Conservation (phyloP, 768 basidiomycete species). For the Fomitopsis serialis region DNA sequence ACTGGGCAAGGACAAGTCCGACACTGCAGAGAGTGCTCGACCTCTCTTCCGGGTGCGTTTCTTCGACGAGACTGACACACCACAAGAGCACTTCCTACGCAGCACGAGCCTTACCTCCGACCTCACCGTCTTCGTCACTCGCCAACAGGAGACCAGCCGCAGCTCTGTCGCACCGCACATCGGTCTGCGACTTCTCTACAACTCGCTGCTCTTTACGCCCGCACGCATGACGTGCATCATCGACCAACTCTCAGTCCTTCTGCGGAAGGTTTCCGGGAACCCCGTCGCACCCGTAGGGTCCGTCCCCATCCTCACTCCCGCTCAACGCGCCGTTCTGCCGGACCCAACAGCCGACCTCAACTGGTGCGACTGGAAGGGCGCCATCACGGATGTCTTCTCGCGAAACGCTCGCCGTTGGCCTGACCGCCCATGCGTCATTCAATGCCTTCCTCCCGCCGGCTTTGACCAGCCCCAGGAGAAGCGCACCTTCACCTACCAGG, state of each 20-base stretch:
- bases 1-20: constrained; percentile 61
- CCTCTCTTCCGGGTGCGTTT: constrained; percentile 94
- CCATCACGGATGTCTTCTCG: constrained; percentile 94
- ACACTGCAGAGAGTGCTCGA: constrained; percentile 40
- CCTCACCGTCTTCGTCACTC: constrained; percentile 83
- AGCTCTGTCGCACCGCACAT: constrained; percentile 69
- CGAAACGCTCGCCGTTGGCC: constrained; percentile 77
- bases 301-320: constrained; percentile 71
- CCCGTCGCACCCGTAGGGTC: constrained; percentile 71
- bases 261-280: constrained; percentile 64
- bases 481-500: constrained; percentile 67
- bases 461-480: constrained; percentile 43
- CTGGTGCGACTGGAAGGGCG: constrained; percentile 97
- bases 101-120: constrained; percentile 87
- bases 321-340: constrained; percentile 68
- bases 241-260: constrained; percentile 78
- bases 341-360: constrained; percentile 83
- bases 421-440: constrained; percentile 84
- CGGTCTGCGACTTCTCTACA: constrained; percentile 83
- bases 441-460: constrained; percentile 47
- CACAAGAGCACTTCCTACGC: constrained; percentile 67
- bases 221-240: constrained; percentile 72
- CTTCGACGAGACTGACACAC: constrained; percentile 85
- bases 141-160: constrained; percentile 62
- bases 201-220: constrained; percentile 87